Base-by-base conservation (phyloP, 2,329 filamentous ascomycete genomes). In the Nigrospora osmanthi region DNA sequence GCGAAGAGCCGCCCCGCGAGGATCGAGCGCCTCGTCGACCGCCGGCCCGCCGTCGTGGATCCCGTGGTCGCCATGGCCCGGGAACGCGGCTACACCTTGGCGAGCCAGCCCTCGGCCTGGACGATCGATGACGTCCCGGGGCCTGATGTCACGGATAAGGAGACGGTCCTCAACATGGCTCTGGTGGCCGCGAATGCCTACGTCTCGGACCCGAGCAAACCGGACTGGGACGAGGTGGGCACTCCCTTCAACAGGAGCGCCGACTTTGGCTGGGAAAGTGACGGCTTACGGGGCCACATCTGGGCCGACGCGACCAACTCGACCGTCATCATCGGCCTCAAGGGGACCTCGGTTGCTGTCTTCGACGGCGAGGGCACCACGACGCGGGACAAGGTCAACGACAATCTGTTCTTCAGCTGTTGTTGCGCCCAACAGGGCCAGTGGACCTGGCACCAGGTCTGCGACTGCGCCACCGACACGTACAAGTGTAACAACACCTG, bases 281-380 rank as follows among this genome's bases (percentile, higher is more conserved):
- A 97, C 61, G 91, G 91, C 3, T 73, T 97, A 23, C 81, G 91
- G 45, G 93, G 93, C 2, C 93, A 98, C 63, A 82, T 98, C 45
- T 97, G 91, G 67, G 85, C 87, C 14, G 89, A 97, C 58, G 80
- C 89, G 55, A 78, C 69, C 35, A 96, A 97, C 63, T 80, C 80
- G 33, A 97, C 91, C 1, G 76, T 97, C 43, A 82, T 97, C 36
- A 93, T 97, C 52, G 90, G 89, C 6, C 68, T 98, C 46, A 98
- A 98, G 67, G 93, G 91, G 44, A 96, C 90, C 0, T 87, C 84
- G 1, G 80, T 85, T 2, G 91, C 93, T 12, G 83, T 97, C 4
- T 97, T 96, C 60, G 91, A 97, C 62, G 93, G 93, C n/a, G 87
- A 91, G 34, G 91, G 90, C 42, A 97, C 93, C 1, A 97, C 91